phyloP scores from a whole-genome alignment of 2,329 filamentous ascomycete species.

The Fonsecaea monophora region DNA sequence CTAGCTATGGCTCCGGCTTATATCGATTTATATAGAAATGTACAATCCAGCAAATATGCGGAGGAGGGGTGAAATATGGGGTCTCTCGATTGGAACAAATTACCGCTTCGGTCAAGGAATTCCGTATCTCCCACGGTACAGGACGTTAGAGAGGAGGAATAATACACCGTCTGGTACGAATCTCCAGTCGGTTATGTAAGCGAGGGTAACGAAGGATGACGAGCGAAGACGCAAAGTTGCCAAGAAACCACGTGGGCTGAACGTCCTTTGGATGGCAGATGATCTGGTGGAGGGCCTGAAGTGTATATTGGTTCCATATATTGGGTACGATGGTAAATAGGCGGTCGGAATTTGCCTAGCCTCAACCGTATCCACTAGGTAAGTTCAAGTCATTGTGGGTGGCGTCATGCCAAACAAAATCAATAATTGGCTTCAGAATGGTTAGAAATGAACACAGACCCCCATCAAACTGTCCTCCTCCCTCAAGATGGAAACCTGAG shows the following conservation, averaged over 20 bases:
- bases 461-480: background rate
- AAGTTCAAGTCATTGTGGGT: background rate
- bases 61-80: background rate
- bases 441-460: background rate
- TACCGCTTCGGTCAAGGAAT: background rate
- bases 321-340: too few species aligned
- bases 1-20: background rate
- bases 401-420: background rate
- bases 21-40: constrained; percentile 3
- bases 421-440: background rate
- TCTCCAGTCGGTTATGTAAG: background rate
- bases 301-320: too few species aligned
- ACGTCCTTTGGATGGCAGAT: background rate
- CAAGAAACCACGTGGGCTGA: background rate
- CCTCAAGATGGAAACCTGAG: background rate
- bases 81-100: background rate
- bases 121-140: background rate
- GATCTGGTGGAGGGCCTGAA: background rate
- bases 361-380: background rate
- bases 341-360: background rate
- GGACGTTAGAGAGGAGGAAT: background rate
- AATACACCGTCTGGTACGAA: background rate
- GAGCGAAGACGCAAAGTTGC: background rate
- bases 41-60: background rate
- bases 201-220: background rate